These are phyloP conservation scores for Desmodesmus armatus DNA, from an alignment of 139 green algal species.

Conservation along the genomic window DNA sequence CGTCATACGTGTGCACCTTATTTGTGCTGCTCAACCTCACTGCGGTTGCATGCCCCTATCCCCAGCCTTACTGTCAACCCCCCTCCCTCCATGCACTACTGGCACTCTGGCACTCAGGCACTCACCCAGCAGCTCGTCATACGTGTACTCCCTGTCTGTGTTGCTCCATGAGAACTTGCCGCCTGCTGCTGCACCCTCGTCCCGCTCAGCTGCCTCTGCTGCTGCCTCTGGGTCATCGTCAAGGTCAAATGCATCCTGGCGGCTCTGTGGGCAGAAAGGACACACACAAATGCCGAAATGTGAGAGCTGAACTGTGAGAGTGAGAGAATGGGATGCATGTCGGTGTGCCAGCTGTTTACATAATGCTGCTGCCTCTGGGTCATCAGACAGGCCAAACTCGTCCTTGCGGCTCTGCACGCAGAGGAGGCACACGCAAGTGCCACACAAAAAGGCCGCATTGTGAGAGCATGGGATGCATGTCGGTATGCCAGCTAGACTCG, in stretches of 20 bases:
- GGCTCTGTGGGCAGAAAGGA: constrained; percentile 32
- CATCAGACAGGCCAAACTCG: not conserved
- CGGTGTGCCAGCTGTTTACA: too few species aligned
- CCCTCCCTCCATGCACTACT: not conserved
- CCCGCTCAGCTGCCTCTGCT: constrained; percentile 41
- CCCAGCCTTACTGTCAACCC: too few species aligned
- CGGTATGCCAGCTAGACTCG: too few species aligned
- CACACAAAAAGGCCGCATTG: too few species aligned
- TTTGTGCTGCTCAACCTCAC: too few species aligned
- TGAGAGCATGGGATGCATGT: too few species aligned
- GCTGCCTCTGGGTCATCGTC: constrained; percentile 52
- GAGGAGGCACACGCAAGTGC: too few species aligned
- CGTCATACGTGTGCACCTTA: too few species aligned
- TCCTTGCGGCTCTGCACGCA: too few species aligned
- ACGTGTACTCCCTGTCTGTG: constrained; percentile 95
- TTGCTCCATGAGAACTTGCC: constrained; percentile 90
- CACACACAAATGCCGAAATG: not conserved
- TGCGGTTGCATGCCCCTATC: too few species aligned
- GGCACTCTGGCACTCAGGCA: not conserved
- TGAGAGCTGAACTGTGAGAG: not conserved
- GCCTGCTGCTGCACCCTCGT: constrained; percentile 17
- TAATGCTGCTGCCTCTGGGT: not conserved
- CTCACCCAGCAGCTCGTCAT: constrained; percentile 94
- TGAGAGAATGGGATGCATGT: too few species aligned
- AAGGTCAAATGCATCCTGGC: constrained; percentile 60